phyloP scores from a whole-genome alignment of 768 basidiomycete genomes.

The Fomitopsis pulvina region DNA sequence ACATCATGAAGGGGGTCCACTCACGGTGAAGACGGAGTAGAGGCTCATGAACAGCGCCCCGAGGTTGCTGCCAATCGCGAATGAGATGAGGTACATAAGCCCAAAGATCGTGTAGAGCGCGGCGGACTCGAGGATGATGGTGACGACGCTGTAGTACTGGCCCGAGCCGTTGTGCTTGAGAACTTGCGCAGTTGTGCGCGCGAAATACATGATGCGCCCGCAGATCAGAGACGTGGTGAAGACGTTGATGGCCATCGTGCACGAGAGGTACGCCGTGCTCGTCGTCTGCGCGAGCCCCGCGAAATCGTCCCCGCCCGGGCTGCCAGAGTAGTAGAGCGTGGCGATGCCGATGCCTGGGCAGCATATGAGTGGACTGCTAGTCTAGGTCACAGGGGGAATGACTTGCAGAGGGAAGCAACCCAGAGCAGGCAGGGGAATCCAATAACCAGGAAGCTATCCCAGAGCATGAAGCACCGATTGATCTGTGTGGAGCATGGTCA shows the following conservation, averaged over 20 bases:
- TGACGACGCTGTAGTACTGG: conserved; percentile 27
- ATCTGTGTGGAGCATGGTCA: conserved; percentile 3
- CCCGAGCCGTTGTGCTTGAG: conserved; percentile 19
- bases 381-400: background rate
- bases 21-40: conserved; percentile 32
- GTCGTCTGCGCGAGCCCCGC: conserved; percentile 28
- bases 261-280: conserved; percentile 29
- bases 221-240: conserved; percentile 29
- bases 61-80: conserved; percentile 24
- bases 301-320: conserved; percentile 24
- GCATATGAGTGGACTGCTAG: background rate
- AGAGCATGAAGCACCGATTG: conserved; percentile 10
- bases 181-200: conserved; percentile 16
- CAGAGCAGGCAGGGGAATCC: conserved; percentile 4
- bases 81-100: conserved; percentile 30
- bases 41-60: conserved; percentile 31
- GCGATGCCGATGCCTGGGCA: conserved; percentile 5
- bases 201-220: conserved; percentile 25
- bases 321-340: conserved; percentile 8
- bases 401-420: conserved; percentile 6
- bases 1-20: too few species aligned
- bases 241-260: conserved; percentile 33
- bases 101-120: conserved; percentile 31
- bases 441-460: conserved; percentile 5
- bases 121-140: conserved; percentile 33